Conservation (phyloP, 192 early-diverging fungal species). For the Podila verticillata region DNA sequence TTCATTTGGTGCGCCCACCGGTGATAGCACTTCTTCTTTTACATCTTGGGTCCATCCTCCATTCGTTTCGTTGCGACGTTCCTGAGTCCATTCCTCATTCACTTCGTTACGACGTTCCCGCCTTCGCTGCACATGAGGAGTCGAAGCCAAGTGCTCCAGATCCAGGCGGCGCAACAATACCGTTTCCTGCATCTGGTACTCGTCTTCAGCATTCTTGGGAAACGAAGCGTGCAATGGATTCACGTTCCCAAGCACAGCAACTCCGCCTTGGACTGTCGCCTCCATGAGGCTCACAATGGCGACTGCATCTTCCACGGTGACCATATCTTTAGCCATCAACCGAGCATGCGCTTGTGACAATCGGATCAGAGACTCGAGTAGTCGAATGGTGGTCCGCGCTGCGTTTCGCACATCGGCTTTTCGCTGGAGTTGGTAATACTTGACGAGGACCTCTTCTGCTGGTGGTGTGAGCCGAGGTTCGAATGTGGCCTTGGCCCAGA, state of each 20-base stretch:
- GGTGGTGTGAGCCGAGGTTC: conserved; percentile 68
- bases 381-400: conserved; percentile 76
- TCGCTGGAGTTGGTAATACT: conserved; percentile 80
- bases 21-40: no score
- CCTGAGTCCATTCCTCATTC: background rate
- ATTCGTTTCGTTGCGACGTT: no score
- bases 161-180: conserved; percentile 57
- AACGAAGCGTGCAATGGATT: conserved; percentile 68
- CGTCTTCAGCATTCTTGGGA: conserved; percentile 64
- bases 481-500: conserved; percentile 62
- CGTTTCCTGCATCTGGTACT: conserved; percentile 55
- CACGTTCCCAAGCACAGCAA: conserved; percentile 60
- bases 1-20: no score
- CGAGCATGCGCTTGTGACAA: conserved; percentile 71
- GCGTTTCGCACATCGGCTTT: conserved; percentile 69
- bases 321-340: conserved; percentile 68
- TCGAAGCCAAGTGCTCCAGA: conserved; percentile 50
- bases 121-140: background rate
- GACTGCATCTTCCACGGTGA: conserved; percentile 70
- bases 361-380: conserved; percentile 72
- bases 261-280: conserved; percentile 62
- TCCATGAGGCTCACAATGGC: conserved; percentile 70
- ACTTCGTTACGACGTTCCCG: background rate
- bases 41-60: no score
- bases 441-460: conserved; percentile 68